phyloP scores from a whole-genome alignment of 768 basidiomycete species.

The Rhodotorula diobovata region DNA sequence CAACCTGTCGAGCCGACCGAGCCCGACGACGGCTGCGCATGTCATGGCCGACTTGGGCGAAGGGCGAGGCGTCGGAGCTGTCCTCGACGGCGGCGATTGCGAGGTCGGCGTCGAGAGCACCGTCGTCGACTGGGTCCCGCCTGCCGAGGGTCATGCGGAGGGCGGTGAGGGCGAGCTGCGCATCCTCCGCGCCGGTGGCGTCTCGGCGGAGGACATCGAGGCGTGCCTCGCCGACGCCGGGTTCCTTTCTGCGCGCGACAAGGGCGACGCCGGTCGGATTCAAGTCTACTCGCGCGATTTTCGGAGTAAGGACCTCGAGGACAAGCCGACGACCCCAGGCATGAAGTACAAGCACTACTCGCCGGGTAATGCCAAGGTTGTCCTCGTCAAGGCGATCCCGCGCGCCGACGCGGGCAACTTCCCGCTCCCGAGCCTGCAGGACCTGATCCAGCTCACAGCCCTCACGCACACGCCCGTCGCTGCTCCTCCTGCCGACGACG shows the following conservation, averaged over 20 bases:
- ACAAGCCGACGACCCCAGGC: conserved; percentile 86
- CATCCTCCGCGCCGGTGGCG: conserved; percentile 82
- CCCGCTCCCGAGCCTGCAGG: conserved; percentile 24
- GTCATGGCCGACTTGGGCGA: conserved; percentile 71
- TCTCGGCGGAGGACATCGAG: conserved; percentile 83
- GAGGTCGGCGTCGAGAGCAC: conserved; percentile 91
- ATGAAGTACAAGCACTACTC: conserved; percentile 99
- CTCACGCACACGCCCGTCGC: conserved; percentile 9
- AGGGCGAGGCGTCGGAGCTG: conserved; percentile 54
- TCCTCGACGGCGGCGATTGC: conserved; percentile 89
- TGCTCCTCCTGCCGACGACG: neutral
- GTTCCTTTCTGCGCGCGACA: neutral
- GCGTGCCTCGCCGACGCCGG: conserved; percentile 46
- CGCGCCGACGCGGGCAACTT: neutral
- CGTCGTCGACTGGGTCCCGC: conserved; percentile 74
- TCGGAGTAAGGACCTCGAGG: conserved; percentile 62
- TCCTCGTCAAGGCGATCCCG: conserved; percentile 54
- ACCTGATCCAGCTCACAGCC: conserved; percentile 23
- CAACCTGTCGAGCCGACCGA: conserved; percentile 88
- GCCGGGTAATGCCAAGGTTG: conserved; percentile 72
- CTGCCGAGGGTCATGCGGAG: conserved; percentile 30
- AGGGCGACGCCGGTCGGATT: neutral
- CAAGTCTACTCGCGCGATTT: conserved; percentile 64
- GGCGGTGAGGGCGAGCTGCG: conserved; percentile 64
- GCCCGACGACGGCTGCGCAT: conserved; percentile 83